Evolutionary conservation across 2,329 filamentous ascomycete species (phyloP).

Genomic region (Stylonectria norvegica): DNA sequence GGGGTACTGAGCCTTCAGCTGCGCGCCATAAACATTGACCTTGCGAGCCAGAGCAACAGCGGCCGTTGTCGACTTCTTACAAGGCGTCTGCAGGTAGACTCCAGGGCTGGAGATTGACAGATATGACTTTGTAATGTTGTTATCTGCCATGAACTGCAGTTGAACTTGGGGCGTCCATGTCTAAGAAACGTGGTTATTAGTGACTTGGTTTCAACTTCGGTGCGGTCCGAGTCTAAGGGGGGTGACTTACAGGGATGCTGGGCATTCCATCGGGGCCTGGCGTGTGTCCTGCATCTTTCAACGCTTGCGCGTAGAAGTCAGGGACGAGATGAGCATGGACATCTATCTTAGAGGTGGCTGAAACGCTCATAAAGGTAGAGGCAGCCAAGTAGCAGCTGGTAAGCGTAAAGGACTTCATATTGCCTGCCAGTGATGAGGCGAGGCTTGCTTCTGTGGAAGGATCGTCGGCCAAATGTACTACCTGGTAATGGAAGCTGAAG

Average conservation of each 20-base stretch:
- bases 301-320: slow-evolving; percentile 21
- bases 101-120: slow-evolving; percentile 26
- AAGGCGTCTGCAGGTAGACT: slow-evolving; percentile 22
- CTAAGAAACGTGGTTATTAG: slow-evolving; percentile 3
- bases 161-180: slow-evolving; percentile 13
- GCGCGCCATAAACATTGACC: slow-evolving; percentile 20
- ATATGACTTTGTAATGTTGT: slow-evolving; percentile 18
- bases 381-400: slow-evolving; percentile 1
- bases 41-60: slow-evolving; percentile 16
- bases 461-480: background rate
- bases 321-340: slow-evolving; percentile 23
- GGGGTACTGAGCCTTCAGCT: slow-evolving; percentile 18
- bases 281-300: slow-evolving; percentile 19
- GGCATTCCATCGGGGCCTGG: slow-evolving; percentile 27
- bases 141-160: slow-evolving; percentile 18
- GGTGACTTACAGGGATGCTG: slow-evolving; percentile 20
- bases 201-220: background rate
- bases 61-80: slow-evolving; percentile 13
- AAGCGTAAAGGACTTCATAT: slow-evolving; percentile 4
- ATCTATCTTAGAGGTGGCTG: slow-evolving; percentile 18
- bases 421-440: background rate
- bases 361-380: background rate
- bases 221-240: background rate
- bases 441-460: background rate
- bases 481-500: background rate